Evolutionary conservation across 1,284 basidiomycete species (phyloP).

Genomic region (Lentinula novae-zelandiae): DNA sequence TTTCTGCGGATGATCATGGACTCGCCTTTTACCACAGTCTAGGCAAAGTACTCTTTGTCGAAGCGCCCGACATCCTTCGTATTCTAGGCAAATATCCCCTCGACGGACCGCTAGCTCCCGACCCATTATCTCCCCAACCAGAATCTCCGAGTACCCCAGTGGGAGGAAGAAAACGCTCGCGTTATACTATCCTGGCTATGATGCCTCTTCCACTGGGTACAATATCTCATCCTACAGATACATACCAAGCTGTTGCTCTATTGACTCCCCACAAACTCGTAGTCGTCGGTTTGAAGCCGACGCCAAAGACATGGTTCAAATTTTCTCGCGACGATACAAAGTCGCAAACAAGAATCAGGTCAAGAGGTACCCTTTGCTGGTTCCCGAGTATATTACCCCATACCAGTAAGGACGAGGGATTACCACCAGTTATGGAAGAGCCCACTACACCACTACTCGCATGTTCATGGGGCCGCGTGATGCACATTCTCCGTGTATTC

Average conservation of each 20-base stretch:
- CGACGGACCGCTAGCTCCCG: constrained; percentile 28
- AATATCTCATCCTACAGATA: constrained; percentile 72
- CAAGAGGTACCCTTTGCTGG: constrained; percentile 73
- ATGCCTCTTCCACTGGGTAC: constrained; percentile 83
- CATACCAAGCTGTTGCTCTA: constrained; percentile 83
- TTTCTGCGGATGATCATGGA: constrained; percentile 89
- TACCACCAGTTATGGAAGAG: constrained; percentile 1
- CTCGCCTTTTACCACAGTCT: constrained; percentile 95
- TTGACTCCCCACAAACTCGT: constrained; percentile 91
- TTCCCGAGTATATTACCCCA: constrained; percentile 53
- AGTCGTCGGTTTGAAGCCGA: constrained; percentile 89
- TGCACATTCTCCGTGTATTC: constrained; percentile 64
- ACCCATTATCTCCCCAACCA: constrained; percentile 8
- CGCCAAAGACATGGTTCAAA: constrained; percentile 91
- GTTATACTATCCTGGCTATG: constrained; percentile 73
- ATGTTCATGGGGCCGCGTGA: constrained; percentile 75
- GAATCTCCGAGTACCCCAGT: constrained; percentile 16
- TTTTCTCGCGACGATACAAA: constrained; percentile 54
- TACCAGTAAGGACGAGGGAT: constrained; percentile 20
- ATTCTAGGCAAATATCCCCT: constrained; percentile 90
- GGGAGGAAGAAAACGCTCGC: constrained; percentile 38
- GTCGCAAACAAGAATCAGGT: constrained; percentile 38
- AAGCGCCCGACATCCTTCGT: constrained; percentile 91
- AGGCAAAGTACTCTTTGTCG: constrained; percentile 93
- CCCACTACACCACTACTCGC: constrained; percentile 39